These are phyloP conservation scores for Eucalyptus globulus DNA, from an alignment of 345 rosid genomes.

Conservation along the genomic window DNA sequence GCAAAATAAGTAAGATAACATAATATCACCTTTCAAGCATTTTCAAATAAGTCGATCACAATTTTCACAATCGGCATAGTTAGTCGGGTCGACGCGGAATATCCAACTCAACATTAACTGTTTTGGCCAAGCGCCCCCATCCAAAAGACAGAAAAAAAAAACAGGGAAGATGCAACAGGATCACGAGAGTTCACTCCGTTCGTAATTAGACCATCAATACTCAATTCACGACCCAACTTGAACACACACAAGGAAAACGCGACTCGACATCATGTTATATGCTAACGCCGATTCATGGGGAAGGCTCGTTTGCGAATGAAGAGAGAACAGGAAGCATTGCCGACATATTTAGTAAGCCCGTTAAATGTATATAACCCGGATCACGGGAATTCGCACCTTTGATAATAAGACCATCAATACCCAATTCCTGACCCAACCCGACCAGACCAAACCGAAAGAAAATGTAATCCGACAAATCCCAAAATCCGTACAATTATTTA, in stretches of 20 bases:
- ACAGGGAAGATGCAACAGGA: not conserved
- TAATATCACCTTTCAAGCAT: not conserved
- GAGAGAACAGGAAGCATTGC: too few relatives aligned
- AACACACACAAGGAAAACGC: not conserved
- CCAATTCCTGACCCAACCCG: not conserved
- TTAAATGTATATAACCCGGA: not conserved
- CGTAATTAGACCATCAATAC: accelerated
- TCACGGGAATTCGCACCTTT: not conserved
- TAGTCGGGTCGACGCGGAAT: accelerated
- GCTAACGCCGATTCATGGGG: too few relatives aligned
- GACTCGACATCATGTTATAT: not conserved
- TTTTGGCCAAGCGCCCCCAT: accelerated
- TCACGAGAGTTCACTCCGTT: not conserved
- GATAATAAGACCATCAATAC: not conserved
- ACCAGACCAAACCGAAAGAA: accelerated
- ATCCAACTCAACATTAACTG: accelerated
- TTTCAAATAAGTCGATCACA: not conserved
- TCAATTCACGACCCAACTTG: not conserved
- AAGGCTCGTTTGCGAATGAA: too few relatives aligned
- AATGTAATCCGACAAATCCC: not conserved
- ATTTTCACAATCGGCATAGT: accelerated
- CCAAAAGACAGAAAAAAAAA: too few relatives aligned
- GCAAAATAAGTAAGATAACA: not conserved
- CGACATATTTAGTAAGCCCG: too few relatives aligned
- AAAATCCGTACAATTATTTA: not conserved